These are phyloP conservation scores for Dipteronia dyeriana DNA, from an alignment of 345 rosid genomes.

Conservation along the genomic window DNA sequence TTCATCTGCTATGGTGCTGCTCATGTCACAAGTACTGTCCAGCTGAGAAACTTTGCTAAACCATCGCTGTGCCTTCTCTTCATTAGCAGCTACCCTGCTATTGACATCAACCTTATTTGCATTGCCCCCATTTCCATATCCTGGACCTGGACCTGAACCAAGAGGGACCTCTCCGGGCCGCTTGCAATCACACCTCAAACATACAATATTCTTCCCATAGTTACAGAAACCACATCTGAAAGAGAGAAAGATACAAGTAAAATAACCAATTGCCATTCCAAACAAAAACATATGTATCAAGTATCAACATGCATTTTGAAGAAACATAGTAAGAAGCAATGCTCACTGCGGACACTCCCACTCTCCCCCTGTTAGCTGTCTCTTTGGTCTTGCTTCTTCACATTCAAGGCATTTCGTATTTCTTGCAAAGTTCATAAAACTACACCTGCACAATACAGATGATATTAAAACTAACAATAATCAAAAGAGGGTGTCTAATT, in stretches of 20 bases:
- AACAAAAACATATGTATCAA: conserved; percentile 4
- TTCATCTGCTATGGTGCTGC: conserved; percentile 65
- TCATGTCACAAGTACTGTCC: conserved; percentile 51
- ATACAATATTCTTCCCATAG: conserved; percentile 67
- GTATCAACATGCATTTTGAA: conserved; percentile 1
- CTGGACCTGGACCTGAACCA: conserved; percentile 29
- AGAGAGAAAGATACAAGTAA: conserved; percentile 22
- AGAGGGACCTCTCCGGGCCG: conserved; percentile 51
- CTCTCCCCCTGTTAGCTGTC: conserved; percentile 85
- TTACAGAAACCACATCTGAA: conserved; percentile 85
- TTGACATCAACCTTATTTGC: conserved; percentile 45
- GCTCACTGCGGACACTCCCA: conserved; percentile 99
- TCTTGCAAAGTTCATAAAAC: conserved; percentile 89
- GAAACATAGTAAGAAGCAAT: conserved; percentile 21
- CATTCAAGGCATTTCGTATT: conserved; percentile 89
- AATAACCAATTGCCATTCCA: conserved; percentile 15
- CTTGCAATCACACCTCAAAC: conserved; percentile 97
- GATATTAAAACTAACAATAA: conserved; percentile 11
- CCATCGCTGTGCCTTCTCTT: conserved; percentile 83
- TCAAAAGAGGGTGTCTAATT: not conserved
- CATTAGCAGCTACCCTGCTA: conserved; percentile 64
- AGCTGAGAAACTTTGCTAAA: conserved; percentile 70
- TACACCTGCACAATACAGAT: conserved; percentile 65
- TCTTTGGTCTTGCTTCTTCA: conserved; percentile 79
- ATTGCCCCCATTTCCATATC: conserved; percentile 32